Conservation (phyloP, 2,329 filamentous ascomycete species). For the Apiospora arundinis region DNA sequence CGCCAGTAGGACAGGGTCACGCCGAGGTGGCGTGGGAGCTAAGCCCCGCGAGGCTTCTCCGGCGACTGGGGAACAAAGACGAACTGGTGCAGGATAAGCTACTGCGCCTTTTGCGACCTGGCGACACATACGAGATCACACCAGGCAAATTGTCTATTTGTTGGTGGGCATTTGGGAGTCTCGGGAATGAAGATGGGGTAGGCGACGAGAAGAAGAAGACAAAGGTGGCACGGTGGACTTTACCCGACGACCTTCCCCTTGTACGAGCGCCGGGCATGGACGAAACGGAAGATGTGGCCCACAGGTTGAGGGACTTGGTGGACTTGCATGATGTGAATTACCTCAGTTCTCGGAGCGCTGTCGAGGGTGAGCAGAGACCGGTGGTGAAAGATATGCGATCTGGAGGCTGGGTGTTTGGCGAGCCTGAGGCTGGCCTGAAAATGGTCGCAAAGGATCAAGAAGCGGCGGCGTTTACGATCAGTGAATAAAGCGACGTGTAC, state of each 20-base stretch:
- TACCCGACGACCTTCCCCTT: constrained; percentile 6
- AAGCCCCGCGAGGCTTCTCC: background rate
- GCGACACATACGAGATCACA: constrained; percentile 4
- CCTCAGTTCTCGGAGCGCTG: constrained; percentile 14
- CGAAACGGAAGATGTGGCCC: constrained; percentile 19
- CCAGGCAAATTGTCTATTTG: background rate
- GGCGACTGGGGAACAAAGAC: background rate
- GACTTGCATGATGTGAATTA: constrained; percentile 20
- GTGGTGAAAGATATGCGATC: background rate
- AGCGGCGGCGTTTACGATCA: background rate
- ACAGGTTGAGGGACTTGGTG: constrained; percentile 19
- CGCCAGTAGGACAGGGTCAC: background rate
- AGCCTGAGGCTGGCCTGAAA: background rate
- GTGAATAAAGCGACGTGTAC: background rate
- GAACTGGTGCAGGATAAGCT: background rate
- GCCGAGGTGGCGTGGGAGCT: constrained; percentile 18
- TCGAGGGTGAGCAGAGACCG: constrained; percentile 18
- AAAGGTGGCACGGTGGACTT: constrained; percentile 12
- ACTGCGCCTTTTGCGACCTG: constrained; percentile 17
- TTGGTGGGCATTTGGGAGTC: constrained; percentile 18
- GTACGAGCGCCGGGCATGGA: constrained; percentile 2
- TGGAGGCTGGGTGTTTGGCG: constrained; percentile 12
- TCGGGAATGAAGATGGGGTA: background rate
- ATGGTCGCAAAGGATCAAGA: background rate
- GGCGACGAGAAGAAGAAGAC: background rate